These are phyloP conservation scores for Mariannaea sp. DNA, from an alignment of 2,329 filamentous ascomycete species.

Conservation along the genomic window DNA sequence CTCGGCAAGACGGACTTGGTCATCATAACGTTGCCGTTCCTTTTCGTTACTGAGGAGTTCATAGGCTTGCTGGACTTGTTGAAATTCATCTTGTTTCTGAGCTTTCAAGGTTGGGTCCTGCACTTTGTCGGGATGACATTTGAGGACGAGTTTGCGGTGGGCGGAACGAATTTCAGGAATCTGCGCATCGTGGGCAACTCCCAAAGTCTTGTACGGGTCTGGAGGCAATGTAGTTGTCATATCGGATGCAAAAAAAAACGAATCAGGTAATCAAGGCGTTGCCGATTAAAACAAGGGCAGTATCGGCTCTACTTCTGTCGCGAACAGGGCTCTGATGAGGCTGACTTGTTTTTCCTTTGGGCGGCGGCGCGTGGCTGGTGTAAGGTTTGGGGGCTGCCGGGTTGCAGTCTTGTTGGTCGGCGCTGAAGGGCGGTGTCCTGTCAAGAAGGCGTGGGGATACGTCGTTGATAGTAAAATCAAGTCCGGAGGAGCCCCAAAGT, in stretches of 20 bases:
- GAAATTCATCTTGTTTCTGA: conserved; percentile 84
- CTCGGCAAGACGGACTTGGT: conserved; percentile 69
- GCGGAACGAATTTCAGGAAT: conserved; percentile 74
- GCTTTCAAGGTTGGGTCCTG: conserved; percentile 77
- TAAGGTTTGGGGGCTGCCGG: conserved; percentile 32
- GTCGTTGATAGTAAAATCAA: too few relatives aligned
- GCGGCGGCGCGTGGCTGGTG: conserved; percentile 32
- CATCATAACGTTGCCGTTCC: conserved; percentile 77
- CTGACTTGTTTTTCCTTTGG: conserved; percentile 32
- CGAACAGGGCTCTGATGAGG: conserved; percentile 34
- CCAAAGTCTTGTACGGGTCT: conserved; percentile 81
- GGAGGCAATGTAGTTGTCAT: conserved; percentile 60
- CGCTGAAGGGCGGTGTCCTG: conserved; percentile 37
- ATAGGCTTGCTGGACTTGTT: conserved; percentile 90
- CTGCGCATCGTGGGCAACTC: conserved; percentile 73
- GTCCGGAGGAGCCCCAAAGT: too few relatives aligned
- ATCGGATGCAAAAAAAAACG: conserved; percentile 25
- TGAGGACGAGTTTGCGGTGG: conserved; percentile 84
- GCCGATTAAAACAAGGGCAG: conserved; percentile 24
- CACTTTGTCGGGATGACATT: conserved; percentile 91
- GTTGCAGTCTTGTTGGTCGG: conserved; percentile 33
- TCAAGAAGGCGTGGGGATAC: conserved; percentile 33
- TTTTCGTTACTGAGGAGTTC: conserved; percentile 83
- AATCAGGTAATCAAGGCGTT: conserved; percentile 12
- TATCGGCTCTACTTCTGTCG: too few relatives aligned